These are phyloP conservation scores for Talaromyces amestolkiae DNA, from an alignment of 2,329 filamentous ascomycete genomes.

Conservation along the genomic window DNA sequence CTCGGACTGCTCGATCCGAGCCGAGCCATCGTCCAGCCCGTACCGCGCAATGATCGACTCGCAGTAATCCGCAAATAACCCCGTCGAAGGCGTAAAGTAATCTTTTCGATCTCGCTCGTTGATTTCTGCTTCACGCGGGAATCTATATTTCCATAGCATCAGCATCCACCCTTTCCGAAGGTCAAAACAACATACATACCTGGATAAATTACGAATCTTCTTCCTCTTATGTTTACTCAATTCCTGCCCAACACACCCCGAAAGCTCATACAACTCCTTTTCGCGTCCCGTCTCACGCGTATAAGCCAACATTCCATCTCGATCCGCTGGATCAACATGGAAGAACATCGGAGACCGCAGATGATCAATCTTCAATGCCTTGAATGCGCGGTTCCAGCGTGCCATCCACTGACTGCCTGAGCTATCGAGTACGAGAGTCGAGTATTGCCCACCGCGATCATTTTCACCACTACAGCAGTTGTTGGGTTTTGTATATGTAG, in stretches of 20 bases:
- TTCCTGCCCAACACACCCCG: conserved; percentile 73
- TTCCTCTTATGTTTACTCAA: conserved; percentile 72
- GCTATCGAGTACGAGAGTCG: conserved; percentile 66
- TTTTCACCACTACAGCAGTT: neutral
- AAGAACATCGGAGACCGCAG: conserved; percentile 80
- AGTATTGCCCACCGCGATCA: conserved; percentile 23
- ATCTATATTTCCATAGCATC: conserved; percentile 16
- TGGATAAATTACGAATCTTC: conserved; percentile 55
- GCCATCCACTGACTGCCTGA: conserved; percentile 64
- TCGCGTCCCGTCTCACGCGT: conserved; percentile 61
- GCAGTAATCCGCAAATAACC: conserved; percentile 64
- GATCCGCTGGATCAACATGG: conserved; percentile 72
- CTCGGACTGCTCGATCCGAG: conserved; percentile 58
- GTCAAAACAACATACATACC: conserved; percentile 41
- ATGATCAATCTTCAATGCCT: conserved; percentile 66
- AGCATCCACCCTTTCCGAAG: neutral
- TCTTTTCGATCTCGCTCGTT: conserved; percentile 68
- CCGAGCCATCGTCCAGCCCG: conserved; percentile 46
- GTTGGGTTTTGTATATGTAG: neutral
- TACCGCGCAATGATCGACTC: conserved; percentile 58
- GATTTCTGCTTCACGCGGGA: conserved; percentile 49
- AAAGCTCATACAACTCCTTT: conserved; percentile 66
- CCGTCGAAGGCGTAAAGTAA: conserved; percentile 64
- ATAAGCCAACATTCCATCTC: conserved; percentile 70
- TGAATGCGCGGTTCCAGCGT: conserved; percentile 69